Base-by-base conservation (phyloP, 75 land plant genomes). In the Pinus taeda region DNA sequence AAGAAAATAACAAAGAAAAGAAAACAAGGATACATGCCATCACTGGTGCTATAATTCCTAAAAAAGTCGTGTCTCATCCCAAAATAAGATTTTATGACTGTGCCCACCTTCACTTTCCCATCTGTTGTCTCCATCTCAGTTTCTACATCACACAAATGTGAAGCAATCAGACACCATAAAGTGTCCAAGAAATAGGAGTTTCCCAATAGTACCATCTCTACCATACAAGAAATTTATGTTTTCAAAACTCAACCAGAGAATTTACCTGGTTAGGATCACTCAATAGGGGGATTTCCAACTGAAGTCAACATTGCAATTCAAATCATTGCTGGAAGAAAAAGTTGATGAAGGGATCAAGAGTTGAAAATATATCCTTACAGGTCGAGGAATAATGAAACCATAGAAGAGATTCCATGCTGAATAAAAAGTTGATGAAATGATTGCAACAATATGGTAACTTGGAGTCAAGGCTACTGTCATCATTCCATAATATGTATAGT, bases 401-500 rank as follows among this genome's bases (percentile, higher is more conserved):
- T 90, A 87, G 77, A 95, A 95, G 55, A 95, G 84, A 42, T 93
- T 95, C 92, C 92, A 93, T 60, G 89, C 17, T 36, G 78, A 78
- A 76, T 88, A 95, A 75, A 91, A 91, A 24, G 92, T 88, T n/a
- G 90, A 67, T 4, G 96, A 81, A 21, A 90, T 70, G 30, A 95
- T 87, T 58, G 96, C 81, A 17, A 93, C 96, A 61, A 95, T 79
- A 55, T 91, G 82, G 20, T 81, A 82, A 75, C 91, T 95, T 60
- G 98, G 98, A 12, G 96, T 91, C 73, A 94, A 77, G 60, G 94
- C 80, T 13, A 94, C 97, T 26, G 92, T 81, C 94, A 94, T 84
- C 98, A 94, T 94, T 45, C 98, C 98, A 39, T 88, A 94, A 80
- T 89, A 91, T 6, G 98, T 93, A 81, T 86, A 93, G 84, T 86